These are phyloP conservation scores for Phanerochaete sordida DNA, from an alignment of 768 basidiomycete genomes.

Conservation along the genomic window DNA sequence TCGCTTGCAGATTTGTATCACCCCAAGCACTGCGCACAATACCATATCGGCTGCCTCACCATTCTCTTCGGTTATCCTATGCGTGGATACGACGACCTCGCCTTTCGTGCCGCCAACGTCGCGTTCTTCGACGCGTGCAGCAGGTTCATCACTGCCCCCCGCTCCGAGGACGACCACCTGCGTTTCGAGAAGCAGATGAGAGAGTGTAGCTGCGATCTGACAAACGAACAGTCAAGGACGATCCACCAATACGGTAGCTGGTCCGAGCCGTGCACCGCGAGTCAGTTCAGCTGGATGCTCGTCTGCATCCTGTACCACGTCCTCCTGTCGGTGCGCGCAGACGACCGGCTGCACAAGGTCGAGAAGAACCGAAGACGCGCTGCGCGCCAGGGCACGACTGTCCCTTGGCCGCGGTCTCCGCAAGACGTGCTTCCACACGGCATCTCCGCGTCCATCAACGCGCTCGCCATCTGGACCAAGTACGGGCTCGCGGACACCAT, in stretches of 20 bases:
- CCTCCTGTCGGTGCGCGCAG: not conserved
- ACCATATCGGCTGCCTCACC: not conserved
- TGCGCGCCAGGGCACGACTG: not conserved
- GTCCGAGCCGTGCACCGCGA: not conserved
- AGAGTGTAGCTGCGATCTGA: not conserved
- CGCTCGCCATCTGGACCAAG: too few relatives aligned
- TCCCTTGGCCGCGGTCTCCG: not conserved
- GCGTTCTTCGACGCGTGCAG: not conserved
- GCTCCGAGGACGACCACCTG: not conserved
- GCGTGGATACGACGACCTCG: not conserved
- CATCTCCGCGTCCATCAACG: not conserved
- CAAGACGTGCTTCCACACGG: not conserved
- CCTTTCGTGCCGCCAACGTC: not conserved
- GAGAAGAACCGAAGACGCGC: too few relatives aligned
- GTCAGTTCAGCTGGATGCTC: not conserved
- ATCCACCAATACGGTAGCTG: not conserved
- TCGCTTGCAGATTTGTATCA: not conserved
- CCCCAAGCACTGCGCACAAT: not conserved
- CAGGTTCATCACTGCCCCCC: not conserved
- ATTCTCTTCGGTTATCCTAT: not conserved
- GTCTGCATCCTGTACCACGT: not conserved
- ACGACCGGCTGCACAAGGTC: not conserved
- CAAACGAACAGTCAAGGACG: not conserved
- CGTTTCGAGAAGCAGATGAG: not conserved
- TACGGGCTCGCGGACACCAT: too few relatives aligned